phyloP scores from a whole-genome alignment of 2,329 filamentous ascomycete species.

The Colletotrichum horii region DNA sequence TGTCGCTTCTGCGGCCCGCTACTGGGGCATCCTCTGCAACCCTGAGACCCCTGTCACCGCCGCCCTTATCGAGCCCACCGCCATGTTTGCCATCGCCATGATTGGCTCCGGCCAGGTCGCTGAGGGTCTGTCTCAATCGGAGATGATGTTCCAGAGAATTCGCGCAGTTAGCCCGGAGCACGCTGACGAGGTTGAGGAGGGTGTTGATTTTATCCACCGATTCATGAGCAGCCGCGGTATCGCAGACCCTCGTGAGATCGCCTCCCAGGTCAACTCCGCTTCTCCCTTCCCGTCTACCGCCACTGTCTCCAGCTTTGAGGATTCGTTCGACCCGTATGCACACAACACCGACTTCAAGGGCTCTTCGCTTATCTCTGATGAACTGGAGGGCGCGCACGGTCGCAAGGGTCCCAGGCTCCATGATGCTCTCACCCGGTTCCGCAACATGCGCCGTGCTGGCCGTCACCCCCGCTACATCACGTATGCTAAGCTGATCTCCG shows the following conservation, averaged over 20 bases:
- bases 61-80: slow-evolving; percentile 82
- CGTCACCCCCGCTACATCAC: slow-evolving; percentile 95
- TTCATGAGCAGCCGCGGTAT: slow-evolving; percentile 65
- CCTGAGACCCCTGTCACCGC: slow-evolving; percentile 64
- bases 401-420: slow-evolving; percentile 76
- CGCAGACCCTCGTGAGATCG: slow-evolving; percentile 57
- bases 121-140: slow-evolving; percentile 80
- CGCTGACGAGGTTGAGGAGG: slow-evolving; percentile 85
- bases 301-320: slow-evolving; percentile 70
- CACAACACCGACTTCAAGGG: slow-evolving; percentile 92
- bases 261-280: slow-evolving; percentile 53
- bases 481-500: slow-evolving; percentile 92
- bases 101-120: slow-evolving; percentile 84
- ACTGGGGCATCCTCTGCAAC: slow-evolving; percentile 77
- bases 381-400: slow-evolving; percentile 81
- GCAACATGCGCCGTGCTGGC: slow-evolving; percentile 90
- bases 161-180: slow-evolving; percentile 65
- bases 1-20: slow-evolving; percentile 75
- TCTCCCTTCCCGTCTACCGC: slow-evolving; percentile 60
- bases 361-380: slow-evolving; percentile 87
- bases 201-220: slow-evolving; percentile 69
- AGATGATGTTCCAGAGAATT: slow-evolving; percentile 87
- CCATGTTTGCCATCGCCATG: slow-evolving; percentile 89
- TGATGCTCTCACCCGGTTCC: slow-evolving; percentile 83
- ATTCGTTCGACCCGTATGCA: slow-evolving; percentile 89